Conservation (phyloP, 2,329 filamentous ascomycete species). For the Cladosporium sp. region DNA sequence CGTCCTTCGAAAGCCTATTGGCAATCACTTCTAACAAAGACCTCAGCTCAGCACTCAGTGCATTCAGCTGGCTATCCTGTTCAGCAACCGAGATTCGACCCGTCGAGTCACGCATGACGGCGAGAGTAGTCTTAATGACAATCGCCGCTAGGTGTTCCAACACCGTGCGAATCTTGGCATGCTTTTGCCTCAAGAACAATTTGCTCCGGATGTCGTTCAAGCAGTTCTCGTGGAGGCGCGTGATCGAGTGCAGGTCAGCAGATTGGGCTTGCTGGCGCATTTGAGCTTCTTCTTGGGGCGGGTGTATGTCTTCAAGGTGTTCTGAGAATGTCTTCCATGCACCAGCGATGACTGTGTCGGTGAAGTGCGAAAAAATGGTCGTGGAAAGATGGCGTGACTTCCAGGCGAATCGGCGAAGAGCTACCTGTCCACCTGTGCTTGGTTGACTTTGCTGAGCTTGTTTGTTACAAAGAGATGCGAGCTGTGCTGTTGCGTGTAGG, state of each 20-base stretch:
- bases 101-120: slow-evolving; percentile 3
- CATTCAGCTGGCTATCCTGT: slow-evolving; percentile 4
- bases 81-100: not conserved
- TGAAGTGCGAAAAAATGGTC: slow-evolving; percentile 69
- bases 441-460: not conserved
- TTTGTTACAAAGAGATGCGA: slow-evolving; percentile 27
- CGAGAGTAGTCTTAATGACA: slow-evolving; percentile 21
- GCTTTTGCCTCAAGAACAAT: slow-evolving; percentile 30
- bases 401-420: slow-evolving; percentile 49
- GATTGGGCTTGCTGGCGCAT: not conserved
- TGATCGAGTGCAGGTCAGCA: slow-evolving; percentile 23
- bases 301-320: slow-evolving; percentile 62
- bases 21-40: slow-evolving; percentile 14
- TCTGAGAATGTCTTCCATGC: slow-evolving; percentile 69
- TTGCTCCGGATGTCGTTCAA: slow-evolving; percentile 27
- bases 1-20: slow-evolving; percentile 17
- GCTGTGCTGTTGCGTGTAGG: slow-evolving; percentile 49
- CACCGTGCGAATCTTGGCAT: slow-evolving; percentile 20
- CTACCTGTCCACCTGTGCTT: too few relatives aligned
- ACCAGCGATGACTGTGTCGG: slow-evolving; percentile 69
- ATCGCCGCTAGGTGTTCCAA: slow-evolving; percentile 25
- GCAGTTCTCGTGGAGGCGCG: slow-evolving; percentile 24
- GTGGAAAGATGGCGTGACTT: slow-evolving; percentile 78
- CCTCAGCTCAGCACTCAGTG: slow-evolving; percentile 12
- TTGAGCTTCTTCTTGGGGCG: slow-evolving; percentile 24